Conservation (phyloP, 208 protist species). For the Trypanosomatidae sp. region DNA sequence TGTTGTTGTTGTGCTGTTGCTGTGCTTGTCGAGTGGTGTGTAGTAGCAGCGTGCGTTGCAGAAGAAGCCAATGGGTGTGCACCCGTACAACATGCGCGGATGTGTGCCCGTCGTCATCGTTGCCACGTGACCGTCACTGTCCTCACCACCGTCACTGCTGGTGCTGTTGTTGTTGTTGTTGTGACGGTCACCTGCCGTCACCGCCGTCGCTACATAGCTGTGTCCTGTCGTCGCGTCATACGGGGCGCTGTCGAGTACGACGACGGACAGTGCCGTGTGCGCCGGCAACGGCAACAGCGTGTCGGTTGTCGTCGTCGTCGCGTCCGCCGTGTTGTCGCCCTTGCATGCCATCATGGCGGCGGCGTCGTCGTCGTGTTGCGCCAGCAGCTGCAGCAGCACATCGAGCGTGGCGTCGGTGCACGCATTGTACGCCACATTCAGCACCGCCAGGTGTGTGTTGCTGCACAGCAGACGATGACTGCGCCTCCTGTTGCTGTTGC, state of each 20-base stretch:
- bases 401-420: conserved; percentile 12
- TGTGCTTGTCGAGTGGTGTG: neutral
- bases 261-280: no score
- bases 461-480: neutral
- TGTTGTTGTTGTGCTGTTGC: neutral
- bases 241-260: no score
- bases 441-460: conserved; percentile 19
- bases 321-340: no score
- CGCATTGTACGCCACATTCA: conserved; percentile 39
- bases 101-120: neutral
- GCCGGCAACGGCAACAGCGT: no score
- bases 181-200: neutral
- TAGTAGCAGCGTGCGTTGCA: neutral
- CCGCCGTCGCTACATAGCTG: no score
- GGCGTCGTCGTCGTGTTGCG: no score
- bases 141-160: neutral
- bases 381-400: conserved; percentile 15
- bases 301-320: no score
- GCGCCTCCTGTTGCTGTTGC: neutral
- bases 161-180: neutral
- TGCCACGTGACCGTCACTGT: neutral
- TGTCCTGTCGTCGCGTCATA: no score
- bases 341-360: no score
- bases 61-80: no score
- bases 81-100: no score